A percentile compares a stretch with the other conserved stretches of the same genome.
These are phyloP conservation scores for Xylaria multiplex DNA, from an alignment of 2,329 filamentous ascomycete genomes.

Conservation along the genomic window DNA sequence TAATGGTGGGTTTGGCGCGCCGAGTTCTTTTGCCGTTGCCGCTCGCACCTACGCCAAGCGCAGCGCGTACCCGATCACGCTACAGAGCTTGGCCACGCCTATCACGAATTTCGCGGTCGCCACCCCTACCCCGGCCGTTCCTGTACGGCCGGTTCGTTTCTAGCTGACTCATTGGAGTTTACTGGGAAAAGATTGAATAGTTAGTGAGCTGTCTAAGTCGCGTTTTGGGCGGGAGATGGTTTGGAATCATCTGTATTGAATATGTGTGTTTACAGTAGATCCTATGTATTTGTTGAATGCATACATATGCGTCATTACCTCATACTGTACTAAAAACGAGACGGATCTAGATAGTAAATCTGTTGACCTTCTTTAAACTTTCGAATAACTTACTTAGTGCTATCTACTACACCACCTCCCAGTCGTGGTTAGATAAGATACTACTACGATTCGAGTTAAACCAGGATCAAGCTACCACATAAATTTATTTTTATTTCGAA, in stretches of 20 bases:
- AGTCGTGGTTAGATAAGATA: no score
- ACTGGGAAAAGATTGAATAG: background rate
- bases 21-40: slow-evolving; percentile 21
- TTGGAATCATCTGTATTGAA: background rate
- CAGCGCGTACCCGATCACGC: slow-evolving; percentile 28
- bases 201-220: background rate
- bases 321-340: no score
- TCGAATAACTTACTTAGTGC: no score
- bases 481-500: no score
- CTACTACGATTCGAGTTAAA: no score
- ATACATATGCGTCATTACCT: no score
- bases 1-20: background rate
- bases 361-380: no score
- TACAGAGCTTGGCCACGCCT: slow-evolving; percentile 38
- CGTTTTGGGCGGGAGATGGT: background rate
- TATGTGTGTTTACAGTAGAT: background rate
- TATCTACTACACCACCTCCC: no score
- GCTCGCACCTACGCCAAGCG: slow-evolving; percentile 5
- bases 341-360: no score
- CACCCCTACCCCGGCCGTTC: slow-evolving; percentile 28
- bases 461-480: no score
- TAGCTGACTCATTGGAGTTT: background rate
- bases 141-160: background rate
- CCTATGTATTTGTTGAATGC: background rate
- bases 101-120: slow-evolving; percentile 35